Evolutionary conservation across 371 early-diverging fungal species (phyloP).

Genomic region (Syncephalastrum contaminatum): DNA sequence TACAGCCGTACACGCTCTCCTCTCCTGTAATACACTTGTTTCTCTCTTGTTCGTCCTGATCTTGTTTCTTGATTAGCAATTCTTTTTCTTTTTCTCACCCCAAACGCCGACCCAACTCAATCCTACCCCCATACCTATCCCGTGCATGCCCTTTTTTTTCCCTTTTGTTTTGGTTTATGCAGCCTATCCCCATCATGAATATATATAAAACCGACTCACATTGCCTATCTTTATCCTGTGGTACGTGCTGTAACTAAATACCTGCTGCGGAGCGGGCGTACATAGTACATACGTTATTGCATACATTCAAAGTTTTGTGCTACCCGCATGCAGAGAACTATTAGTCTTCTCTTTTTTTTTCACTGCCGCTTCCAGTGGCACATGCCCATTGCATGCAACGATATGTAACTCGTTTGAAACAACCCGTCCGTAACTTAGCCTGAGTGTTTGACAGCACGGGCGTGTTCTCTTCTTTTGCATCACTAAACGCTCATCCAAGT

Average conservation of each 20-base stretch:
- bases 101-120: no score
- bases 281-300: neutral
- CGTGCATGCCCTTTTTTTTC: neutral
- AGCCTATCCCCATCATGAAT: neutral
- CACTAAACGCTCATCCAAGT: no score
- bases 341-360: no score
- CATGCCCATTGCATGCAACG: no score
- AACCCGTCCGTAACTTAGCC: no score
- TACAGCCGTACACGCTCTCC: neutral
- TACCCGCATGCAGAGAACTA: neutral
- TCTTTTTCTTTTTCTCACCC: neutral
- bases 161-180: neutral
- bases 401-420: no score
- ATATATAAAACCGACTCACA: neutral
- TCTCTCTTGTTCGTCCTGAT: neutral
- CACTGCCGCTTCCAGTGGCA: no score
- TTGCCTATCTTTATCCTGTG: neutral
- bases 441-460: no score
- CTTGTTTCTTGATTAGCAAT: neutral
- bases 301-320: neutral
- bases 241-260: neutral
- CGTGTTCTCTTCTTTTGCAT: no score
- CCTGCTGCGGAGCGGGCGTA: slow-evolving; percentile 1
- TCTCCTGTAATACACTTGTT: slow-evolving; percentile 1
- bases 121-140: no score